phyloP scores from a whole-genome alignment of 768 basidiomycete species.

The Phanerochaete carnosa region DNA sequence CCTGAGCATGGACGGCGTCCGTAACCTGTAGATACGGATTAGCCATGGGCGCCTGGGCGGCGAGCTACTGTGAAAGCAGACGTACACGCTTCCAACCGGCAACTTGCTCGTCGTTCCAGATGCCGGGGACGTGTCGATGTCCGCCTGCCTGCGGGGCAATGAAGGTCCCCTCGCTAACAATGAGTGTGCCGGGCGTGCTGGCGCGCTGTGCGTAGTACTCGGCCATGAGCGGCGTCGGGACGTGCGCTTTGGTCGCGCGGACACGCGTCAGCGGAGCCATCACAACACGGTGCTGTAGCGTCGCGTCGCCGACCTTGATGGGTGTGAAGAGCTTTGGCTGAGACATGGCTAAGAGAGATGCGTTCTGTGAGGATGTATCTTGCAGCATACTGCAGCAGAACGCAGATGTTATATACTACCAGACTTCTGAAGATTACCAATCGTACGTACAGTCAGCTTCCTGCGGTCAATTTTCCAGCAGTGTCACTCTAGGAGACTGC shows the following conservation, averaged over 20 bases:
- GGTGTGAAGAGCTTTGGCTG: constrained; percentile 41
- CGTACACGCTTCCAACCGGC: constrained; percentile 45
- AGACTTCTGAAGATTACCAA: neutral
- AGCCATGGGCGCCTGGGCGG: neutral
- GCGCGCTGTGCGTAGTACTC: constrained; percentile 51
- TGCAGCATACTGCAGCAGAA: neutral
- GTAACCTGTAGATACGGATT: constrained; percentile 40
- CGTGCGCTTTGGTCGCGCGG: constrained; percentile 34
- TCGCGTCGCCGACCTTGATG: constrained; percentile 38
- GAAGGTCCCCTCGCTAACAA: constrained; percentile 56
- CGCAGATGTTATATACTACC: neutral
- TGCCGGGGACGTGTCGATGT: constrained; percentile 51
- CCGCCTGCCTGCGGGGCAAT: constrained; percentile 51
- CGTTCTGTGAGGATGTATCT: neutral
- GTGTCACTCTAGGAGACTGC: neutral
- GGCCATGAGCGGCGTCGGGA: constrained; percentile 32
- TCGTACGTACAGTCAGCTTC: neutral
- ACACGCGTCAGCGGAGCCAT: constrained; percentile 51
- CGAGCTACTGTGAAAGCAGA: neutral
- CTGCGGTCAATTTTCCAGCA: neutral
- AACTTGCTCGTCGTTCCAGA: constrained; percentile 61
- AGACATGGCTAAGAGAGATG: neutral
- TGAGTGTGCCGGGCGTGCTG: constrained; percentile 45
- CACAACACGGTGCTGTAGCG: constrained; percentile 48
- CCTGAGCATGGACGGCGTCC: constrained; percentile 52